These are phyloP conservation scores for Epichloe brachyelytri DNA, from an alignment of 2,329 filamentous ascomycete species.

Conservation along the genomic window DNA sequence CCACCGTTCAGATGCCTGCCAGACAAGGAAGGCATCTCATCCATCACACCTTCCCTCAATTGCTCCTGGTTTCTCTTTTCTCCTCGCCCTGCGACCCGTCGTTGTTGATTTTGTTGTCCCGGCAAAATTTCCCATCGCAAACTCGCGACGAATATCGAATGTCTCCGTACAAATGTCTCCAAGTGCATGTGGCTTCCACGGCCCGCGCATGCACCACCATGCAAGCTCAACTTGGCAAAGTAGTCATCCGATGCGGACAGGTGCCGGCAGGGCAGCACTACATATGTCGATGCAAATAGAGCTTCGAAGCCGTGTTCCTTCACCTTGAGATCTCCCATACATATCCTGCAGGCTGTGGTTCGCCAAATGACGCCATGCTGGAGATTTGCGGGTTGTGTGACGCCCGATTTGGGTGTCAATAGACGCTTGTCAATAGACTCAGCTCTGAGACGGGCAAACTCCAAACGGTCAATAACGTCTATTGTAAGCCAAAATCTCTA, in stretches of 20 bases:
- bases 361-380: slow-evolving; percentile 16
- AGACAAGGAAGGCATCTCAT: too few relatives aligned
- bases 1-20: too few relatives aligned
- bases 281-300: neutral
- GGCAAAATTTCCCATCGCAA: neutral
- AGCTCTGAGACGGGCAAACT: slow-evolving; percentile 4
- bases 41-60: too few relatives aligned
- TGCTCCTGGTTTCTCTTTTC: neutral
- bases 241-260: neutral
- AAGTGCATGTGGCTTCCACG: neutral
- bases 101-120: neutral
- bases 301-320: neutral
- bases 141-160: too few relatives aligned
- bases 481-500: slow-evolving; percentile 2
- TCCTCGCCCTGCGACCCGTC: neutral
- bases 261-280: neutral
- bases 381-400: slow-evolving; percentile 6
- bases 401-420: slow-evolving; percentile 23
- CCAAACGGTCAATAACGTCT: slow-evolving; percentile 2
- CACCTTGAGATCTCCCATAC: neutral
- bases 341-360: slow-evolving; percentile 1
- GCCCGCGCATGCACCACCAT: neutral
- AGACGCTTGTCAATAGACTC: slow-evolving; percentile 20
- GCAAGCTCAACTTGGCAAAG: neutral
- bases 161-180: neutral